phyloP scores from a whole-genome alignment of 1,284 basidiomycete species.

The Fomitopsis palustris region DNA sequence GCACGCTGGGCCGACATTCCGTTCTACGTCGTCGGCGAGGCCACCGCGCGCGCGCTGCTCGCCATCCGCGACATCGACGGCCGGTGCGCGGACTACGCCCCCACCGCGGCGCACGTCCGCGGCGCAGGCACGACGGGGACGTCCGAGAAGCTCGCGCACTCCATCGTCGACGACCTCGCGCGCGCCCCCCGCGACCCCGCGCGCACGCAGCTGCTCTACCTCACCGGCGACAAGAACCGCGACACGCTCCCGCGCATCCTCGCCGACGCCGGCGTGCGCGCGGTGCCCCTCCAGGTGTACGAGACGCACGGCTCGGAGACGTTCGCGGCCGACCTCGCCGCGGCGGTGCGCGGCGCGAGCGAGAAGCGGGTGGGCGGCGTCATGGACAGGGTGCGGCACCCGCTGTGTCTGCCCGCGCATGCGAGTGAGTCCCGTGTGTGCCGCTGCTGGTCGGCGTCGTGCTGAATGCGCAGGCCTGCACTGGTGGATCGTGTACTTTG shows the following conservation, averaged over 20 bases:
- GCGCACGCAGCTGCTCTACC: constrained; percentile 50
- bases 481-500: constrained; percentile 76
- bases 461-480: neutral
- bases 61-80: constrained; percentile 31
- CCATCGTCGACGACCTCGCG: constrained; percentile 49
- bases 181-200: neutral
- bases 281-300: constrained; percentile 61
- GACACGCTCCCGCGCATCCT: constrained; percentile 61
- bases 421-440: neutral
- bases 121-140: constrained; percentile 60
- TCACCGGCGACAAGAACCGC: constrained; percentile 80
- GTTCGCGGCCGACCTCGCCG: constrained; percentile 45
- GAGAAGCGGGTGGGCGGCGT: neutral
- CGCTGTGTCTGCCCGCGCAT: neutral
- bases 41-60: constrained; percentile 48
- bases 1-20: constrained; percentile 49
- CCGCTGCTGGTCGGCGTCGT: neutral
- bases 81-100: constrained; percentile 32
- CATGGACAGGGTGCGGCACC: neutral
- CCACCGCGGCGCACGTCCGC: constrained; percentile 33
- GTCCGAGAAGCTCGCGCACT: constrained; percentile 60
- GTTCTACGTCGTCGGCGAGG: constrained; percentile 74
- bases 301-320: constrained; percentile 52
- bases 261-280: constrained; percentile 36
- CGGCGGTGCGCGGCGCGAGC: neutral